Percentiles rank a stretch among this genome's conserved stretches.
These are phyloP conservation scores for Phaeosphaeriaceae sp. DNA, from an alignment of 2,329 filamentous ascomycete genomes.

Conservation along the genomic window DNA sequence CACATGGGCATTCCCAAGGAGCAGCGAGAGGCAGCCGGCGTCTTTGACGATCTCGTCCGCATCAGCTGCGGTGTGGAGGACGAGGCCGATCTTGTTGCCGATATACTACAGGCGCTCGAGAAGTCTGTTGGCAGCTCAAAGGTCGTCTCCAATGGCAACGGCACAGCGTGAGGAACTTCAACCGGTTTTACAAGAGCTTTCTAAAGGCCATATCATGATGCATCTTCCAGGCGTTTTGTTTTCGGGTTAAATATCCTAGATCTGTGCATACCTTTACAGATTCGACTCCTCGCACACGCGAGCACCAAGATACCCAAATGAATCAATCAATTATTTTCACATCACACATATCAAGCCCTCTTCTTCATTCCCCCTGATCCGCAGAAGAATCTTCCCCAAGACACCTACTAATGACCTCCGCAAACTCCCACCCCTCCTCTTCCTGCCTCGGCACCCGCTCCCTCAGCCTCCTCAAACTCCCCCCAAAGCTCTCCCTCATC, in stretches of 20 bases:
- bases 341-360: not conserved
- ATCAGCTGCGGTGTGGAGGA: conserved; percentile 96
- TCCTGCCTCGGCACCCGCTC: not conserved
- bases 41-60: conserved; percentile 92
- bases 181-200: not conserved
- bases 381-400: too few relatives aligned
- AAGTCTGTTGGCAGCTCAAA: conserved; percentile 68
- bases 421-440: not conserved
- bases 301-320: conserved; percentile 3
- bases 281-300: not conserved
- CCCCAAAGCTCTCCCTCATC: not conserved
- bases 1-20: conserved; percentile 93
- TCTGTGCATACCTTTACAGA: conserved; percentile 1
- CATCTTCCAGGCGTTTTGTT: not conserved
- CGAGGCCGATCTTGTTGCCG: conserved; percentile 78
- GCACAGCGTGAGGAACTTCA: not conserved
- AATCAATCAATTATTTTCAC: conserved; percentile 1
- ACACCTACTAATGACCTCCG: not conserved
- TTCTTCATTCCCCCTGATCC: not conserved
- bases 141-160: conserved; percentile 33
- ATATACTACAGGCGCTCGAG: conserved; percentile 84
- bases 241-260: conserved; percentile 1
- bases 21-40: conserved; percentile 88
- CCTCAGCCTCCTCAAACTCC: not conserved
- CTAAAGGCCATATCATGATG: not conserved